Evolutionary conservation across 1,284 basidiomycete species (phyloP).

Genomic region (Hemileia vastatrix): DNA sequence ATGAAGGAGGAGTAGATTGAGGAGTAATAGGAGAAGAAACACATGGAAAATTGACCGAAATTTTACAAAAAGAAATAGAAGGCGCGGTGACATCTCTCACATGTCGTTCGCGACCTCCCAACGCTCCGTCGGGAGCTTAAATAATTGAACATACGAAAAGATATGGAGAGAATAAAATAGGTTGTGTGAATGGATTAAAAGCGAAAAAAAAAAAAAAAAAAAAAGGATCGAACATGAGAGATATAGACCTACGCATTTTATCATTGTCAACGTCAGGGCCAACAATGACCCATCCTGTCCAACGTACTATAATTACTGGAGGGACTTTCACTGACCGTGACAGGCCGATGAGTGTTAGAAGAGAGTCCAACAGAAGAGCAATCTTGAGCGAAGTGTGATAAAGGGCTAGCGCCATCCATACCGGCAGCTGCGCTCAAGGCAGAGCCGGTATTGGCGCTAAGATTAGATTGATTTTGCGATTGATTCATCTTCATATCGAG

Average conservation of each 20-base stretch:
- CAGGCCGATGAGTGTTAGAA: not conserved
- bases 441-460: conserved; percentile 24
- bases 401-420: conserved; percentile 19
- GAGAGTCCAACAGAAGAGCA: too few relatives aligned
- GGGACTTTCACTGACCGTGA: too few relatives aligned
- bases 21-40: conserved; percentile 17
- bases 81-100: conserved; percentile 25
- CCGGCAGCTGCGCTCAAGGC: conserved; percentile 21
- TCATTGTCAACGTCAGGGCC: conserved; percentile 21
- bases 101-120: conserved; percentile 24
- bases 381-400: not conserved
- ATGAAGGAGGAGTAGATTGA: conserved; percentile 1
- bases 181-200: not conserved
- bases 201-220: not conserved
- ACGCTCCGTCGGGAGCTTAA: conserved; percentile 17
- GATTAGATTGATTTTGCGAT: conserved; percentile 19
- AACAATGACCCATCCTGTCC: conserved; percentile 14
- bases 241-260: conserved; percentile 16
- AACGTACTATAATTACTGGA: too few relatives aligned
- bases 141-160: not conserved
- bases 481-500: too few relatives aligned
- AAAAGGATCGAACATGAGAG: not conserved
- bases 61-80: conserved; percentile 4
- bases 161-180: too few relatives aligned
- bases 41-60: conserved; percentile 22